Evolutionary conservation across 1,139 yeast genomes (phyloP), one percentile per base, ranked within the genome.

Genomic region (Saccharomyces hybrid): DNA sequence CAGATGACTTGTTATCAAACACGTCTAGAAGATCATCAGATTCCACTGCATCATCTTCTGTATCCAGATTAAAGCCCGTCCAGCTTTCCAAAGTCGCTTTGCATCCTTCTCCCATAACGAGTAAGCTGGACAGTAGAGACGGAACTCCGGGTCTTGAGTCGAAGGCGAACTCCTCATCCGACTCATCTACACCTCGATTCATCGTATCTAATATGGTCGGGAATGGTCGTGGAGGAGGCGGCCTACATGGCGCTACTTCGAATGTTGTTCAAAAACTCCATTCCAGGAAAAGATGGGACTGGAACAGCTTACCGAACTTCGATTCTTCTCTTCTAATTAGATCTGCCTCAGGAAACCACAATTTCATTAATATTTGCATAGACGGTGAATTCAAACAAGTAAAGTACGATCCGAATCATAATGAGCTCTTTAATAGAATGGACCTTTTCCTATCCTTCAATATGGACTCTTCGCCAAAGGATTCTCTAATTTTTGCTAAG

Each of bases 381-480:
- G 64, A 64, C 55, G 68, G 67, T 2, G 65, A 62, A 42, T 57
- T 60, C 11, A 64, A 60, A 55, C 59, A 60, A 48, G 56, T 67
- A 5, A 56, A 58, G 32, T 67, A 67, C 54, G 62, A 63, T 16
- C 65, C 68, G 4, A 52, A 56, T 1, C 61, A 60, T 54, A 67
- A 67, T 44, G 56, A 59, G 19, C 57, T 54, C 21, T 62, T 66
- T 19, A 55, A 58, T 6, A 52, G 59, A 42, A 58, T 67, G 59
- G 65, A 64, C 46, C 54, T 64, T 5, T 67, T 67, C 29, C 53
- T 61, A 26, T 57, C 62, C 11, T 65, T 66, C 54, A 67, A 67
- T 52, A 52, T 53, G 34, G 62, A 65, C 29, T 56, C 66, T 1
- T 53, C 55, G 21, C 50, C 60, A 14, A 48, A 49, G 24, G 71